Percentiles rank a stretch among this genome's conserved stretches.
phyloP scores from a whole-genome alignment of 768 basidiomycete genomes.

The Leccinum subgranulosum region DNA sequence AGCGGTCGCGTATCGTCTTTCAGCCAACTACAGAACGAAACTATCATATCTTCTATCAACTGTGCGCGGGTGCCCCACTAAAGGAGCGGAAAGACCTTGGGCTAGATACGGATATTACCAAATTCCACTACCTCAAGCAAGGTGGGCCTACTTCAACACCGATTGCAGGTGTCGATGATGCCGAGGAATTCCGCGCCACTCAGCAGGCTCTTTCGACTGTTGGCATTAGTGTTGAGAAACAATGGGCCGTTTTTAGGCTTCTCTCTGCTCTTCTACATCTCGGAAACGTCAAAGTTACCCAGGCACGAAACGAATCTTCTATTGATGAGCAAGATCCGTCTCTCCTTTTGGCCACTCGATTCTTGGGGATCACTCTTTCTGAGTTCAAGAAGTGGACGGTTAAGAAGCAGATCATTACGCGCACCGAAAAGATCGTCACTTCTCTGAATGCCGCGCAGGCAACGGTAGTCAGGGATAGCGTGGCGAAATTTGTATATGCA shows the following conservation, averaged over 20 bases:
- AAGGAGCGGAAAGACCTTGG: slow-evolving; percentile 96
- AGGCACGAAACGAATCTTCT: slow-evolving; percentile 74
- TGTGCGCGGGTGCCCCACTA: slow-evolving; percentile 93
- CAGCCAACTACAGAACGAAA: slow-evolving; percentile 97
- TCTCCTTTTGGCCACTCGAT: slow-evolving; percentile 76
- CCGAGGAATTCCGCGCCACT: slow-evolving; percentile 90
- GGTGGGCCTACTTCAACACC: slow-evolving; percentile 86
- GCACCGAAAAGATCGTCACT: slow-evolving; percentile 94
- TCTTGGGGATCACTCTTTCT: slow-evolving; percentile 82
- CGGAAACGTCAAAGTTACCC: slow-evolving; percentile 93
- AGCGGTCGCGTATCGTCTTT: slow-evolving; percentile 96
- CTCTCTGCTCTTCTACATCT: slow-evolving; percentile 92
- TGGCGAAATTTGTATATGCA: slow-evolving; percentile 98
- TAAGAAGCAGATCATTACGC: slow-evolving; percentile 95
- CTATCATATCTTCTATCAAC: slow-evolving; percentile 99
- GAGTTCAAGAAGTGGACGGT: slow-evolving; percentile 99
- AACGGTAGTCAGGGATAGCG: slow-evolving; percentile 90
- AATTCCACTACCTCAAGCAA: slow-evolving; percentile 91
- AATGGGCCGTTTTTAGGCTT: slow-evolving; percentile 96
- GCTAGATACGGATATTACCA: slow-evolving; percentile 77
- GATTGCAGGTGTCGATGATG: slow-evolving; percentile 92
- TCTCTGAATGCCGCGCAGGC: slow-evolving; percentile 84
- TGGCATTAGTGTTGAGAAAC: slow-evolving; percentile 95
- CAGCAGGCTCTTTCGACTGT: slow-evolving; percentile 96
- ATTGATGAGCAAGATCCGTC: slow-evolving; percentile 83